Percentiles rank a stretch among this genome's conserved stretches.
These are phyloP conservation scores for Ceratopteris richardii DNA, from an alignment of 75 land plant species.

Conservation along the genomic window DNA sequence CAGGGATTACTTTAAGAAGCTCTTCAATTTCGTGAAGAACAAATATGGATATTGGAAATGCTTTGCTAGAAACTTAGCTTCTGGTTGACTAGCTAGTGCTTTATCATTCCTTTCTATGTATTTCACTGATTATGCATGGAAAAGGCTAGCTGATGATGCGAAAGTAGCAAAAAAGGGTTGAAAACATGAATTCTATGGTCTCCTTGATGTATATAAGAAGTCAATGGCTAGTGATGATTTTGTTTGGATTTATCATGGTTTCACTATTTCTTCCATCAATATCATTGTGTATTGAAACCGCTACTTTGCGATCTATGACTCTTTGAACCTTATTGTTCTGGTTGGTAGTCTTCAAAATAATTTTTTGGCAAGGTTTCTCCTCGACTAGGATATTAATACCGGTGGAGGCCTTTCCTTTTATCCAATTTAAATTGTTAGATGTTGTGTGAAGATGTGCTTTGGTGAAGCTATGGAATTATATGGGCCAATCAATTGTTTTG, in stretches of 20 bases:
- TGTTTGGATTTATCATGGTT: constrained; percentile 37
- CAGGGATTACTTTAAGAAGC: no score
- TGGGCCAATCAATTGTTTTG: constrained; percentile 24
- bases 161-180: constrained; percentile 43
- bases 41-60: constrained; percentile 53
- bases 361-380: constrained; percentile 25
- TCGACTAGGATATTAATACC: constrained; percentile 29
- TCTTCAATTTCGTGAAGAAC: constrained; percentile 45
- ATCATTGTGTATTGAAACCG: constrained; percentile 40
- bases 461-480: constrained; percentile 33
- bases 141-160: constrained; percentile 42
- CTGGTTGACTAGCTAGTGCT: constrained; percentile 44
- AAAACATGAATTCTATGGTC: constrained; percentile 39
- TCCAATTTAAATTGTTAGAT: constrained; percentile 29
- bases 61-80: constrained; percentile 52
- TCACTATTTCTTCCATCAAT: constrained; percentile 30
- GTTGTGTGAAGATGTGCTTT: constrained; percentile 40
- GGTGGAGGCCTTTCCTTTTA: constrained; percentile 34
- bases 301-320: constrained; percentile 47
- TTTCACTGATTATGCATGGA: constrained; percentile 45
- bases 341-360: constrained; percentile 14
- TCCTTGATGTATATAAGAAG: constrained; percentile 41
- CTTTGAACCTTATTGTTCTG: constrained; percentile 34
- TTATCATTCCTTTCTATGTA: constrained; percentile 34
- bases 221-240: constrained; percentile 30